Evolutionary conservation across 2,329 filamentous ascomycete genomes (phyloP).

Genomic region (Cercospora sojina): DNA sequence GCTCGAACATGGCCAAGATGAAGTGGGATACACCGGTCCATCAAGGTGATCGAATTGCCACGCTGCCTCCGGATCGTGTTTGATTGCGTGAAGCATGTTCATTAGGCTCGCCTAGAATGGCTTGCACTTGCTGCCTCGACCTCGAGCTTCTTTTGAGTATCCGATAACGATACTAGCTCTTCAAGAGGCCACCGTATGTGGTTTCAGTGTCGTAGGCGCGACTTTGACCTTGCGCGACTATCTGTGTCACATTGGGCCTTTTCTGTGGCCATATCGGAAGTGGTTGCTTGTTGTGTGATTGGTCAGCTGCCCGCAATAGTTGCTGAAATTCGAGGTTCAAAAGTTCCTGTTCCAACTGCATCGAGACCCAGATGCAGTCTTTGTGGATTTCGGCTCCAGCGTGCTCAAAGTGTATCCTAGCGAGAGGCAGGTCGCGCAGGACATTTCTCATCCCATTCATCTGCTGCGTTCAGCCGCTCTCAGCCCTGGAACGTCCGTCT

Average conservation of each 20-base stretch:
- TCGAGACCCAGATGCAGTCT: not conserved
- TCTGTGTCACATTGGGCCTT: not conserved
- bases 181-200: not conserved
- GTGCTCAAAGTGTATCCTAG: not conserved
- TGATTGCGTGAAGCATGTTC: not conserved
- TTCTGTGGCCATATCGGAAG: not conserved
- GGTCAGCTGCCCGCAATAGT: not conserved
- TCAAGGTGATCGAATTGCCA: constrained; percentile 2
- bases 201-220: not conserved
- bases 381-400: not conserved
- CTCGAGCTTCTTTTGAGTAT: not conserved
- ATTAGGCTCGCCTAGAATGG: not conserved
- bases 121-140: not conserved
- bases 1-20: not conserved
- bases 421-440: not conserved
- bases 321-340: not conserved
- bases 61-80: not conserved
- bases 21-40: not conserved
- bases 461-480: constrained; percentile 13
- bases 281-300: not conserved
- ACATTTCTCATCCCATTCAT: not conserved
- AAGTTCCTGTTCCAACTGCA: not conserved
- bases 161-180: not conserved
- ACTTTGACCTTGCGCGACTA: not conserved
- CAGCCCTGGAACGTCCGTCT: constrained; percentile 17